These are phyloP conservation scores for Lagerstroemia speciosa DNA, from an alignment of 345 rosid species.

Conservation along the genomic window DNA sequence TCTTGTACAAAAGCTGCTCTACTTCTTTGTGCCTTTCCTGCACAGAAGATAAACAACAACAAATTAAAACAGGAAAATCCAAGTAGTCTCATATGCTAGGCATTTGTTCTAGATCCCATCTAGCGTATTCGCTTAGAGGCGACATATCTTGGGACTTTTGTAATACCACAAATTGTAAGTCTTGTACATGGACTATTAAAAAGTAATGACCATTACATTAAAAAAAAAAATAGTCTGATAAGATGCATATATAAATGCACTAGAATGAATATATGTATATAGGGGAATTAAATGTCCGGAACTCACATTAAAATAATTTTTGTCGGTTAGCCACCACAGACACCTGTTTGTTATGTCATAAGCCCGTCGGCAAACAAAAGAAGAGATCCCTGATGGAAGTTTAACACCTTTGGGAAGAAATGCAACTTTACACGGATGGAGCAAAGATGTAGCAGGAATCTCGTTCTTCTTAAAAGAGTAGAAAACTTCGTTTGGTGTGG, in stretches of 20 bases:
- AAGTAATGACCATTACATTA: no score
- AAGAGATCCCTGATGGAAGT: constrained; percentile 70
- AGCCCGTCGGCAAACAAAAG: constrained; percentile 78
- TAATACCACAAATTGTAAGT: no score
- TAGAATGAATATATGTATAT: neutral
- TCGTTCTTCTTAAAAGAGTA: constrained; percentile 91
- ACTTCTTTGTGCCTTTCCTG: constrained; percentile 33
- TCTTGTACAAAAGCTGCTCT: constrained; percentile 56
- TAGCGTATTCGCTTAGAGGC: no score
- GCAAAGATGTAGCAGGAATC: constrained; percentile 70
- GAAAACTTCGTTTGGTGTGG: constrained; percentile 85
- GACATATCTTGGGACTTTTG: no score
- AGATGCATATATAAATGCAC: no score
- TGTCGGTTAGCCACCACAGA: constrained; percentile 96
- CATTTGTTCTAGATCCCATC: no score
- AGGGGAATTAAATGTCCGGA: neutral
- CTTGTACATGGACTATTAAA: no score
- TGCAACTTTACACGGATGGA: constrained; percentile 92
- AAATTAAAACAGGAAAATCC: neutral
- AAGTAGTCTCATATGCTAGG: neutral
- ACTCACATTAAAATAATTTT: constrained; percentile 72
- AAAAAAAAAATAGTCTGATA: no score
- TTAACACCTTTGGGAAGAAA: constrained; percentile 74
- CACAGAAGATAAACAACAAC: neutral
- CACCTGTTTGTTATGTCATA: constrained; percentile 61